phyloP scores from a whole-genome alignment of 169 alveolate species.

The Eimeria praecox region DNA sequence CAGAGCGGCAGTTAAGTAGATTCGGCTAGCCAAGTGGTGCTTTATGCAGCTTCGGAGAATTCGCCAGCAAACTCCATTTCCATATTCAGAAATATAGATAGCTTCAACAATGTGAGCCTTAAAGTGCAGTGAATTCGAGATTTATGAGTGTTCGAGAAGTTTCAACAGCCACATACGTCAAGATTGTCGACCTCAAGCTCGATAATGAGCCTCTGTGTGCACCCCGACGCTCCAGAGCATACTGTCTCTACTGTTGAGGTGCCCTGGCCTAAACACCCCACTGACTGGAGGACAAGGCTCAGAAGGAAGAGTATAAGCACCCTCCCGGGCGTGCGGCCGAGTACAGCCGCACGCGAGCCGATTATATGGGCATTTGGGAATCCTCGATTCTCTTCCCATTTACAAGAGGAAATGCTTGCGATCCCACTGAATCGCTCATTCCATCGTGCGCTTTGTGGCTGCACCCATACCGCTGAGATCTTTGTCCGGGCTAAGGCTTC shows the following conservation, averaged over 20 bases:
- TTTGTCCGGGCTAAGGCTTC: neutral
- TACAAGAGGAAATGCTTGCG: neutral
- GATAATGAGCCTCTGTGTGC: slow-evolving; percentile 52
- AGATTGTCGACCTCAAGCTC: slow-evolving; percentile 62
- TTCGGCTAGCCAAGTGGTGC: neutral
- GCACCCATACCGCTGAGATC: neutral
- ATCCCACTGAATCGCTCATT: neutral
- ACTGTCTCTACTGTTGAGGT: slow-evolving; percentile 70
- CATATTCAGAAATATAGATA: too few relatives aligned
- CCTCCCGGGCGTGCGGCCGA: neutral
- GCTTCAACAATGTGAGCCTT: neutral
- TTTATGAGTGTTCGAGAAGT: neutral
- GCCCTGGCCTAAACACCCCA: slow-evolving; percentile 37
- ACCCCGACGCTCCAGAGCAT: slow-evolving; percentile 40
- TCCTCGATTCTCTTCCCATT: neutral
- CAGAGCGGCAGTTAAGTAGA: neutral
- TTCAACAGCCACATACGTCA: neutral
- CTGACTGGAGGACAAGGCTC: slow-evolving; percentile 13
- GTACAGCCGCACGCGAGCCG: neutral
- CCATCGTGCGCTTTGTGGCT: neutral
- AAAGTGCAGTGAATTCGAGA: neutral
- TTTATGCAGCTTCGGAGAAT: neutral
- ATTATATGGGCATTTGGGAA: neutral
- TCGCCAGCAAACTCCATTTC: neutral
- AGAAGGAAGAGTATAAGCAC: neutral